Conservation (phyloP, 208 protist genomes). For the Crithidia acanthocephali region DNA sequence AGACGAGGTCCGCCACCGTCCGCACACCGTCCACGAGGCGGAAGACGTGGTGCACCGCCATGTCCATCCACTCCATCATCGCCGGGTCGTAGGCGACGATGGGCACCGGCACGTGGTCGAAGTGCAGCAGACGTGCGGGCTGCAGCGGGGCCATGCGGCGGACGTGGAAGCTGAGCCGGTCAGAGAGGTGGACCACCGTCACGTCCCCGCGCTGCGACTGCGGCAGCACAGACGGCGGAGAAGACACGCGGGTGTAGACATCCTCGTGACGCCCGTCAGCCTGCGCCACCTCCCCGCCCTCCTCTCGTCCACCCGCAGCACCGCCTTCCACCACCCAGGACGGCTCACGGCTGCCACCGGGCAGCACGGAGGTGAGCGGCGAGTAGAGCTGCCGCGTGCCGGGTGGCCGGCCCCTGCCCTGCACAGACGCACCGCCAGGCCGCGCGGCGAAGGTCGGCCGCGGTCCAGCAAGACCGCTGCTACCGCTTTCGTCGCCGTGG, state of each 20-base stretch:
- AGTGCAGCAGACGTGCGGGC: constrained; percentile 39
- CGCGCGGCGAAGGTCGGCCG: background rate
- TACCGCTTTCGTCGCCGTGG: background rate
- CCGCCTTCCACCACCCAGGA: background rate
- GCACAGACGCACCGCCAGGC: background rate
- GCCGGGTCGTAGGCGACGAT: constrained; percentile 41
- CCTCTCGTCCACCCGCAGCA: background rate
- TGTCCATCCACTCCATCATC: constrained; percentile 67
- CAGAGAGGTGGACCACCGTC: constrained; percentile 54
- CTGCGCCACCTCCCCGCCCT: constrained; percentile 1
- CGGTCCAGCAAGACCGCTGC: background rate
- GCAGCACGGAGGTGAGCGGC: constrained; percentile 9
- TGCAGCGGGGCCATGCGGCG: constrained; percentile 58
- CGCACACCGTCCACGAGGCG: constrained; percentile 64
- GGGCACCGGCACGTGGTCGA: constrained; percentile 69
- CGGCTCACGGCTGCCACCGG: background rate
- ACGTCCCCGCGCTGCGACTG: constrained; percentile 28
- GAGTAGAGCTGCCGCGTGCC: constrained; percentile 12
- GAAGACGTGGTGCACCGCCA: constrained; percentile 68
- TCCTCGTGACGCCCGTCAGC: background rate
- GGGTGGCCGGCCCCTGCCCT: background rate
- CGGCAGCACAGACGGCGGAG: background rate
- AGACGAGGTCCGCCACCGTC: constrained; percentile 73
- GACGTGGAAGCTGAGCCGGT: constrained; percentile 60
- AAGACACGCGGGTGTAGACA: too few relatives aligned